Evolutionary conservation across 2,329 filamentous ascomycete species (phyloP).

Genomic region (Stemphylium lycopersici): DNA sequence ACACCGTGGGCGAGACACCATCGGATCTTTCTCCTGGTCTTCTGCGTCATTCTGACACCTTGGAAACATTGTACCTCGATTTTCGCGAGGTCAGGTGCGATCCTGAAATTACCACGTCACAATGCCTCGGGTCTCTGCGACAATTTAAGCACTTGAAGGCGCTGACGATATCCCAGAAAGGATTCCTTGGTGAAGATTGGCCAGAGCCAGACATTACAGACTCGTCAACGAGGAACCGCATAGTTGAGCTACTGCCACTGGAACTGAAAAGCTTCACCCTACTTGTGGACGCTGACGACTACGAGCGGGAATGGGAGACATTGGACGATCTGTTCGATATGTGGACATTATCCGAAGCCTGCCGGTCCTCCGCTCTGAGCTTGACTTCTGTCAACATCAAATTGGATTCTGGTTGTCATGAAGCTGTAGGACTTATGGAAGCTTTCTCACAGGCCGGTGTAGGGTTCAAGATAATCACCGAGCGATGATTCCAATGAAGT

Average conservation of each 20-base stretch:
- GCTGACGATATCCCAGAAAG: slow-evolving; percentile 19
- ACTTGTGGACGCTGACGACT: not conserved
- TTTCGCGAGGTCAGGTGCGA: slow-evolving; percentile 12
- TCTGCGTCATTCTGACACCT: slow-evolving; percentile 13
- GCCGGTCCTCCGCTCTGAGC: not conserved
- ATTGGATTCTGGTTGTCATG: too few species aligned
- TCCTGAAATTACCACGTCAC: not conserved
- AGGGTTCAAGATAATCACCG: not conserved
- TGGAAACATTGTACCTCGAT: slow-evolving; percentile 26
- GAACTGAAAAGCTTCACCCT: slow-evolving; percentile 17
- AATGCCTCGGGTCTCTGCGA: slow-evolving; percentile 17
- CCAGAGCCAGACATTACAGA: slow-evolving; percentile 3
- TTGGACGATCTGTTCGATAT: slow-evolving; percentile 10
- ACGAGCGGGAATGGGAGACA: not conserved
- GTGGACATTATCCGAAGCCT: slow-evolving; percentile 13
- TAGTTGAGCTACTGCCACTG: slow-evolving; percentile 19
- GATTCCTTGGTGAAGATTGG: slow-evolving; percentile 6
- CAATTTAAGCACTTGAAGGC: slow-evolving; percentile 13
- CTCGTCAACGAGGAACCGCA: not conserved
- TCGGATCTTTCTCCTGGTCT: slow-evolving; percentile 20
- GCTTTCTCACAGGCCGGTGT: slow-evolving; percentile 9
- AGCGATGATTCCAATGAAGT: not conserved
- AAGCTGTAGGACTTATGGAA: not conserved
- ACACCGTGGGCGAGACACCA: not conserved
- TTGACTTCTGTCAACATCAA: not conserved